A percentile compares a stretch with the other conserved stretches of the same genome.
Conservation (phyloP, 306 rosid species). For the Gleditsia sinensis region DNA sequence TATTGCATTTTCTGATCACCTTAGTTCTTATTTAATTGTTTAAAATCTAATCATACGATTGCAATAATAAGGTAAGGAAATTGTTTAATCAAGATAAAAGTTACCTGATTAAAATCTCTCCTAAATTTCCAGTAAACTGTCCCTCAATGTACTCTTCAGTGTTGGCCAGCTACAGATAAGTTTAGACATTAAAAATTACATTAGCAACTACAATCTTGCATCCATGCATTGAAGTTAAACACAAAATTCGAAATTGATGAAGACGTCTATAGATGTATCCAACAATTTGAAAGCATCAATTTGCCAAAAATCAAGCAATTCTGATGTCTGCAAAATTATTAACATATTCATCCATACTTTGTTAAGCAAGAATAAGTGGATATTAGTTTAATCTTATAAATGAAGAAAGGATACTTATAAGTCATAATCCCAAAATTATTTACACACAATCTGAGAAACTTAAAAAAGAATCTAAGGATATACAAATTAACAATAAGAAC, state of each 20-base stretch:
- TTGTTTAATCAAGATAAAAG: neutral
- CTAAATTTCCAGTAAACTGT: constrained; percentile 49
- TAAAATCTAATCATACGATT: neutral
- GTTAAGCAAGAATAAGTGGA: neutral
- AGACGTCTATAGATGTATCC: neutral
- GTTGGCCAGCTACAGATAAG: constrained; percentile 45
- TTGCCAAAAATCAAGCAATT: neutral
- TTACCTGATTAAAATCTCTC: constrained; percentile 58
- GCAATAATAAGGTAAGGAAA: constrained; percentile 3
- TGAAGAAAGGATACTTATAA: neutral
- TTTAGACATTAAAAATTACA: neutral
- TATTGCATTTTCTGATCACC: neutral
- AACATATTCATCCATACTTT: neutral
- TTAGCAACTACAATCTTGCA: neutral
- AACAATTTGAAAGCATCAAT: neutral
- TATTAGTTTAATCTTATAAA: neutral
- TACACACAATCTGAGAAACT: neutral
- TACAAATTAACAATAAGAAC: neutral
- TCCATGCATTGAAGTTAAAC: neutral
- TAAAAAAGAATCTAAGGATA: neutral
- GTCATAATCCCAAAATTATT: neutral
- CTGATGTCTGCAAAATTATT: neutral
- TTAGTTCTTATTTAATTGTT: neutral
- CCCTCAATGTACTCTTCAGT: constrained; percentile 58
- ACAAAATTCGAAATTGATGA: neutral